phyloP scores from a whole-genome alignment of 2,329 filamentous ascomycete genomes.

The Periglandula ipomoeae region DNA sequence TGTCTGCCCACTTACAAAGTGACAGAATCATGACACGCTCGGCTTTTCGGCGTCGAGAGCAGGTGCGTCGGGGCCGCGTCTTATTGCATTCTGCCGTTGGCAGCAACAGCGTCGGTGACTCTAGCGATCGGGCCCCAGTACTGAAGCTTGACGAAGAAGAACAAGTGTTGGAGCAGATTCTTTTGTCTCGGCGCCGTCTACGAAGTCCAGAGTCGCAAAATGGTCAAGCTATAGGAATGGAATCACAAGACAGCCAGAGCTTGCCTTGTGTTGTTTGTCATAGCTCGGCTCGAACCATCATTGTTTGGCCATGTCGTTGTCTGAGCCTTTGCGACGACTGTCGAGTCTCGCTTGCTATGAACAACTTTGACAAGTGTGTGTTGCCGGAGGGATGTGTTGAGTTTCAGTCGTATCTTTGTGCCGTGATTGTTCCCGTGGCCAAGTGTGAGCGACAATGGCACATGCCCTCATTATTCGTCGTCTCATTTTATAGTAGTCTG shows the following conservation, averaged over 20 bases:
- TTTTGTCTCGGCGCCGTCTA: conserved; percentile 41
- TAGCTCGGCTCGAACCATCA: conserved; percentile 71
- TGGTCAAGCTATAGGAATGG: conserved; percentile 14
- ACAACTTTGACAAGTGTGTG: conserved; percentile 97
- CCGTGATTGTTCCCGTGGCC: conserved; percentile 34
- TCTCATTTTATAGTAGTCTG: no score
- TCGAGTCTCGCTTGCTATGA: conserved; percentile 84
- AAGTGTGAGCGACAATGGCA: not conserved
- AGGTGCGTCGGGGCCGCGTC: conserved; percentile 61
- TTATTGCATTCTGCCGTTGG: conserved; percentile 23
- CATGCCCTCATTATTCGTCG: not conserved
- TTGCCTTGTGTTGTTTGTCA: conserved; percentile 94
- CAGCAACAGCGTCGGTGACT: conserved; percentile 8
- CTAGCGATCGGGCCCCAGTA: conserved; percentile 22
- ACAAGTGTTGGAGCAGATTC: conserved; percentile 50
- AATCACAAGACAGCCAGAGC: conserved; percentile 59
- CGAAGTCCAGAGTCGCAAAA: not conserved
- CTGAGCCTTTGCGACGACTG: conserved; percentile 93
- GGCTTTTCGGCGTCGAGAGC: conserved; percentile 58
- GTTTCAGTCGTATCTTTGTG: conserved; percentile 86
- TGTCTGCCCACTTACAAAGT: conserved; percentile 70
- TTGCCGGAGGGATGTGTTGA: conserved; percentile 77
- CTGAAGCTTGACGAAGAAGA: conserved; percentile 50
- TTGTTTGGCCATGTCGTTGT: conserved; percentile 95
- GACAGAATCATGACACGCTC: conserved; percentile 72